phyloP scores from a whole-genome alignment of 2,329 filamentous ascomycete species.

The Penicillium expansum region DNA sequence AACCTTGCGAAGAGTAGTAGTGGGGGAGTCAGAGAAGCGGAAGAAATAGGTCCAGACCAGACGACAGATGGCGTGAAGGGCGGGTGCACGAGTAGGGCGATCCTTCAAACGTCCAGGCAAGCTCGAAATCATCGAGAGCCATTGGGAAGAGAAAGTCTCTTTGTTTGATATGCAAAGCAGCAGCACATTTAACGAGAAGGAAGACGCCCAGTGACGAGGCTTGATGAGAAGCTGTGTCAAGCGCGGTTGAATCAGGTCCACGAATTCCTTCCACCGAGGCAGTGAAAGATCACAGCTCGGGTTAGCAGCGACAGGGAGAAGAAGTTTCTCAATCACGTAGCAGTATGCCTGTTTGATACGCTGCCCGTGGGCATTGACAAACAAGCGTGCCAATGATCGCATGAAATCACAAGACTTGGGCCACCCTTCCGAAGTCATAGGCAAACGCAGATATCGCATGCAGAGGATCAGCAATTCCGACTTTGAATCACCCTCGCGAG shows the following conservation, averaged over 20 bases:
- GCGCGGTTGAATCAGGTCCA: slow-evolving; percentile 73
- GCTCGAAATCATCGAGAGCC: slow-evolving; percentile 76
- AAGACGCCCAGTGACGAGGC: slow-evolving; percentile 84
- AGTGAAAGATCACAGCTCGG: slow-evolving; percentile 73
- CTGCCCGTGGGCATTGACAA: slow-evolving; percentile 80
- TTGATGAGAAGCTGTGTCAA: slow-evolving; percentile 84
- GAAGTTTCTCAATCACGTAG: slow-evolving; percentile 79
- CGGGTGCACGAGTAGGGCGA: slow-evolving; percentile 70
- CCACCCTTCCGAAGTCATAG: slow-evolving; percentile 71
- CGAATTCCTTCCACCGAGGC: slow-evolving; percentile 81
- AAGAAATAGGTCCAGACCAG: slow-evolving; percentile 95
- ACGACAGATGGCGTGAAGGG: slow-evolving; percentile 84
- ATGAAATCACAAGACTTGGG: slow-evolving; percentile 87
- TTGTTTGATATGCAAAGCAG: slow-evolving; percentile 83
- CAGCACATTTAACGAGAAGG: slow-evolving; percentile 83
- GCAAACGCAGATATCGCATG: slow-evolving; percentile 84
- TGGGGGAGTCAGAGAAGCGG: slow-evolving; percentile 69
- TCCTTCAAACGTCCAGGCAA: slow-evolving; percentile 83
- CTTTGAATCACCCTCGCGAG: slow-evolving; percentile 69
- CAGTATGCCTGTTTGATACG: slow-evolving; percentile 93
- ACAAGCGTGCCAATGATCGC: slow-evolving; percentile 74
- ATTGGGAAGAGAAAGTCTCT: slow-evolving; percentile 80
- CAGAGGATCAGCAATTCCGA: slow-evolving; percentile 84
- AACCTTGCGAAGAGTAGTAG: slow-evolving; percentile 70
- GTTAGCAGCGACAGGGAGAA: slow-evolving; percentile 82